These are phyloP conservation scores for Blumeriella jaapii DNA, from an alignment of 2,329 filamentous ascomycete genomes.

Conservation along the genomic window DNA sequence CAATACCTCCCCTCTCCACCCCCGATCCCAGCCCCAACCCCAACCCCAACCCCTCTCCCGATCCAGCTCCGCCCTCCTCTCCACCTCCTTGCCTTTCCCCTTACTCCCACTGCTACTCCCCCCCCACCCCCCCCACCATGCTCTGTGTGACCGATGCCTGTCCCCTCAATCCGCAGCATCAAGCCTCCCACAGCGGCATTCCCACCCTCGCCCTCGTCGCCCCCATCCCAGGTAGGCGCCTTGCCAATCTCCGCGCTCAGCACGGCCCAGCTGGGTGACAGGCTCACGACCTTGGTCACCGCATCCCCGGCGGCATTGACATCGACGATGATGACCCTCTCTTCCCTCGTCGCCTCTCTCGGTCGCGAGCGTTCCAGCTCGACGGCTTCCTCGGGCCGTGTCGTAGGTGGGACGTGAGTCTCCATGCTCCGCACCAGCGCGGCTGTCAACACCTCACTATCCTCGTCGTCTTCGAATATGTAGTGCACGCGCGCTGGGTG, in stretches of 20 bases:
- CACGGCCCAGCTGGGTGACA: constrained; percentile 65
- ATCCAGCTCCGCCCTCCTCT: constrained; percentile 3
- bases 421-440: constrained; percentile 36
- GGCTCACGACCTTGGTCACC: constrained; percentile 58
- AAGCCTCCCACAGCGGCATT: constrained; percentile 26
- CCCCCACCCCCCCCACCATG: constrained; percentile 3
- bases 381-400: too few relatives aligned
- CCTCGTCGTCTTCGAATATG: constrained; percentile 84
- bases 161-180: constrained; percentile 53
- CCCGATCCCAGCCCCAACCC: constrained; percentile 3
- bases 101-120: constrained; percentile 1
- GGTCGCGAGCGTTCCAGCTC: too few relatives aligned
- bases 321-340: constrained; percentile 43
- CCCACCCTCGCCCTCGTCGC: constrained; percentile 31
- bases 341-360: constrained; percentile 12
- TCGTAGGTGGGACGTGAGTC: background rate
- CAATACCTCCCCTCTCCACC: constrained; percentile 11
- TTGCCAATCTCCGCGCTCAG: constrained; percentile 39
- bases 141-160: constrained; percentile 16
- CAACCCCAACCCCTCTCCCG: background rate
- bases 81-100: constrained; percentile 2
- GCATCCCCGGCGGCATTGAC: constrained; percentile 37
- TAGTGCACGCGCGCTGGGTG: constrained; percentile 77
- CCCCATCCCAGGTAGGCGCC: constrained; percentile 53
- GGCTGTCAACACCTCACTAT: constrained; percentile 58